Conservation (phyloP, 169 alveolate genomes). For the Cryptosporidium ryanae region DNA sequence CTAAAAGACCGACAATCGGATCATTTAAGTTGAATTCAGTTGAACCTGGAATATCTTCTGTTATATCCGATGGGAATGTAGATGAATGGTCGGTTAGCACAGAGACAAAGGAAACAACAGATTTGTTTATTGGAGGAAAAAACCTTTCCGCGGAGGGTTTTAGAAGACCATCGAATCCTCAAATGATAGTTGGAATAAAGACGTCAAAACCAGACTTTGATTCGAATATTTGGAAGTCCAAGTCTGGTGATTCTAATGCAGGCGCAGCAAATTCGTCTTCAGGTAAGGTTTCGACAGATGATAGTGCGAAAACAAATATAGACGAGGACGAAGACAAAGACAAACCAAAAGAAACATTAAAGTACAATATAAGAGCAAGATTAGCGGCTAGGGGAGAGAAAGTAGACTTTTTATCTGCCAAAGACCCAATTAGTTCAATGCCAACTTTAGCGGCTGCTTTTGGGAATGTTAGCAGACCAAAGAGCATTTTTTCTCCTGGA, state of each 20-base stretch:
- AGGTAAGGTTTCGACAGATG: background rate
- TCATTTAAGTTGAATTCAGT: conserved; percentile 17
- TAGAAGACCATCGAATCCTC: conserved; percentile 26
- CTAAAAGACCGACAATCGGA: conserved; percentile 13
- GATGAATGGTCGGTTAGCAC: conserved; percentile 66
- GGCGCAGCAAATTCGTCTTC: background rate
- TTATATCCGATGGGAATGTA: conserved; percentile 38
- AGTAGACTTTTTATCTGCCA: conserved; percentile 49
- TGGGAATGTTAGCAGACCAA: conserved; percentile 30
- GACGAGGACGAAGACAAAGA: background rate
- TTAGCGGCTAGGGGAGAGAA: conserved; percentile 74
- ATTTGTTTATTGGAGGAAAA: conserved; percentile 3
- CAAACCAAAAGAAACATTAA: conserved; percentile 53
- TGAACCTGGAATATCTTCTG: conserved; percentile 26
- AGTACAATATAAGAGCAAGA: conserved; percentile 71
- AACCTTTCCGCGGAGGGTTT: conserved; percentile 19
- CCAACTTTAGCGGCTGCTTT: conserved; percentile 74
- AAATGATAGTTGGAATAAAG: conserved; percentile 64
- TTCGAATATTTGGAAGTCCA: conserved; percentile 71
- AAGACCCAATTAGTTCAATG: conserved; percentile 56
- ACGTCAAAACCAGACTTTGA: conserved; percentile 73
- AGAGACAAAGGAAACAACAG: conserved; percentile 39
- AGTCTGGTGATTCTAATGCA: conserved; percentile 35
- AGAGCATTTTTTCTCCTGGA: too few relatives aligned
- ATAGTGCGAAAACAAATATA: background rate